A percentile compares a stretch with the other conserved stretches of the same genome.
These are phyloP conservation scores for Scutellaria minor DNA, from an alignment of 257 asterid genomes.

Conservation along the genomic window DNA sequence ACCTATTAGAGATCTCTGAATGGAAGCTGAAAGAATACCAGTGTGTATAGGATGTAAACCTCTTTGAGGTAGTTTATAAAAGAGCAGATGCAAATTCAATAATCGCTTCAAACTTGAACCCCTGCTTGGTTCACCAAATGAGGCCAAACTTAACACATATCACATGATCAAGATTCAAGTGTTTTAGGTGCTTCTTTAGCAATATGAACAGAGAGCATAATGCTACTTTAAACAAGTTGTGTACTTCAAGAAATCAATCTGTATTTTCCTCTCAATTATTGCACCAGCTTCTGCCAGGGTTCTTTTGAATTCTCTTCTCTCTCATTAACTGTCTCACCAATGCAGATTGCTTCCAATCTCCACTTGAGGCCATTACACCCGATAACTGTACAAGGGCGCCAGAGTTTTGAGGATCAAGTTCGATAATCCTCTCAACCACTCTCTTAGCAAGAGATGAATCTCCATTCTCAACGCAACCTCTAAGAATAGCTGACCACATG, in stretches of 20 bases:
- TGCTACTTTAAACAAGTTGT: neutral
- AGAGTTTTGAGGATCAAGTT: constrained; percentile 72
- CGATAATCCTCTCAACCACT: constrained; percentile 58
- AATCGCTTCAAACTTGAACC: no score
- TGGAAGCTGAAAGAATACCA: no score
- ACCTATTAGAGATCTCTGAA: neutral
- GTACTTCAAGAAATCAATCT: constrained; percentile 10
- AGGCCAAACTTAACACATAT: no score
- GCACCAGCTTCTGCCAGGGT: constrained; percentile 87
- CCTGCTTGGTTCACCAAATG: no score
- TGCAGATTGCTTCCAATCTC: constrained; percentile 78
- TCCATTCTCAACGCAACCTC: constrained; percentile 77
- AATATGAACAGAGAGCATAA: neutral
- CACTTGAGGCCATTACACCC: constrained; percentile 67
- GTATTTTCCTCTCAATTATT: constrained; percentile 31
- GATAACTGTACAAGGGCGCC: constrained; percentile 80
- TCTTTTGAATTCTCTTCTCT: constrained; percentile 59
- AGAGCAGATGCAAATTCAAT: no score
- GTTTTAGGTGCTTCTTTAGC: neutral
- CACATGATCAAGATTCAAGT: neutral
- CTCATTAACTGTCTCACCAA: constrained; percentile 70
- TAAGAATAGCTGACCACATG: constrained; percentile 78
- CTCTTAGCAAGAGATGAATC: constrained; percentile 57
- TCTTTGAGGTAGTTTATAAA: no score
- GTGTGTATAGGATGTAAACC: no score